These are phyloP conservation scores for Medicago arabica DNA, from an alignment of 306 rosid genomes.

Conservation along the genomic window DNA sequence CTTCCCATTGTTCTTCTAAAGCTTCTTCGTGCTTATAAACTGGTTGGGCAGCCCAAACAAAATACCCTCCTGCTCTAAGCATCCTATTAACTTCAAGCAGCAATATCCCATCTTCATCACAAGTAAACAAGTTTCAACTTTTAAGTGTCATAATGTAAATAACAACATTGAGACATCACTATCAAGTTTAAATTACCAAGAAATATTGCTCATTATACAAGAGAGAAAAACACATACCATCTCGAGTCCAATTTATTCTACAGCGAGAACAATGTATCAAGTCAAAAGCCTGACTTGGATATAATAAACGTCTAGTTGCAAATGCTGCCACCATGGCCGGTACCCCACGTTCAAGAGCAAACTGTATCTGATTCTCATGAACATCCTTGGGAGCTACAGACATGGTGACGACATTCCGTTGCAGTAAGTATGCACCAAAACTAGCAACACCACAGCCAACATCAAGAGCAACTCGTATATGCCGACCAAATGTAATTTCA, in stretches of 20 bases:
- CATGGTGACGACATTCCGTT: constrained; percentile 82
- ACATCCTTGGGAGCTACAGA: constrained; percentile 96
- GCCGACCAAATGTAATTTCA: constrained; percentile 84
- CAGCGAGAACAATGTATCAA: constrained; percentile 94
- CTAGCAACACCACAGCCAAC: constrained; percentile 98
- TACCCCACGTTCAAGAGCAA: constrained; percentile 98
- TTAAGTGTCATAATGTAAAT: constrained; percentile 35
- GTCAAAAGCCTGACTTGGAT: constrained; percentile 96
- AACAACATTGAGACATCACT: constrained; percentile 5
- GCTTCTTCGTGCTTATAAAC: constrained; percentile 92
- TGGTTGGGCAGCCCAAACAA: constrained; percentile 99
- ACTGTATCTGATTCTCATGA: constrained; percentile 96
- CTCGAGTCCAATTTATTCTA: constrained; percentile 93
- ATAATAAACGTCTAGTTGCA: constrained; percentile 81
- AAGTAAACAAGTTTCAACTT: constrained; percentile 29
- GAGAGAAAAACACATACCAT: constrained; percentile 62
- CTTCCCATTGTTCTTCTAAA: constrained; percentile 96
- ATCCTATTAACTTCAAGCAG: constrained; percentile 93
- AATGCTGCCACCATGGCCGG: constrained; percentile 96
- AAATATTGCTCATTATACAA: constrained; percentile 23
- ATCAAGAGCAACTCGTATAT: constrained; percentile 82
- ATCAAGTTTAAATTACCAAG: constrained; percentile 25
- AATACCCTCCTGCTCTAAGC: constrained; percentile 96
- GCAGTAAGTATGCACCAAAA: constrained; percentile 85
- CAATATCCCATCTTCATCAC: constrained; percentile 87